Evolutionary conservation across 2,329 filamentous ascomycete genomes (phyloP), one percentile per base, ranked within the genome.

Genomic region (Nemania diffusa): DNA sequence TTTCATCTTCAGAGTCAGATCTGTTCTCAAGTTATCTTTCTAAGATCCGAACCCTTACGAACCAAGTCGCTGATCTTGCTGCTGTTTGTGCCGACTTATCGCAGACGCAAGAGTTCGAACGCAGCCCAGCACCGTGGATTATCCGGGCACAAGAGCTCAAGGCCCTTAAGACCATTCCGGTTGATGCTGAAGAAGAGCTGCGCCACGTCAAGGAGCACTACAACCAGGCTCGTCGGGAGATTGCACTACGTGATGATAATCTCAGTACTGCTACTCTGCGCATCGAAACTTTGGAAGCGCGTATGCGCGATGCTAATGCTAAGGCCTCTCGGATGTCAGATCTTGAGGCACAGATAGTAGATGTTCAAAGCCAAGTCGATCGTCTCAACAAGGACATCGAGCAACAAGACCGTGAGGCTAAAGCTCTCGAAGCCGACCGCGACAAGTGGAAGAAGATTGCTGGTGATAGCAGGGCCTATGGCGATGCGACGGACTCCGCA

Each of bases 241-340:
- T 93, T 64, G 89, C 91, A 1, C 86, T 90, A 70, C 90, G 91
- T 69, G 93, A 97, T 71, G 92, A 94, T 77, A 90, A 91, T 40
- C 88, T 97, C 59, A 94, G 97, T 78, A 95, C 97, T 65, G 87
- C 92, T 26, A 88, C 91, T n/a, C 91, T 97, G 72, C 94, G 96
- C 79, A 97, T 97, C 72, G 95, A 97, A 79, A 92, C 96, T 46
- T 88, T 98, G 42, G 92, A 97, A 78, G 92, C 92, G 7, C 87
- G 93, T 64, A 94, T 96, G 90, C 89, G 90, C 65, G 94, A 97
- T 75, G 92, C 92, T 5, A 89, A 90, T 71, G 89, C 91, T 77
- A 94, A 95, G 79, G 88, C 92, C 15, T 88, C 89, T 57, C 86
- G 85, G 59, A 92, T 93, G 71, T 83, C 83, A 22, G 88, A 89